Evolutionary conservation across 441 rosid genomes (phyloP).

Genomic region (Francoa sonchifolia): DNA sequence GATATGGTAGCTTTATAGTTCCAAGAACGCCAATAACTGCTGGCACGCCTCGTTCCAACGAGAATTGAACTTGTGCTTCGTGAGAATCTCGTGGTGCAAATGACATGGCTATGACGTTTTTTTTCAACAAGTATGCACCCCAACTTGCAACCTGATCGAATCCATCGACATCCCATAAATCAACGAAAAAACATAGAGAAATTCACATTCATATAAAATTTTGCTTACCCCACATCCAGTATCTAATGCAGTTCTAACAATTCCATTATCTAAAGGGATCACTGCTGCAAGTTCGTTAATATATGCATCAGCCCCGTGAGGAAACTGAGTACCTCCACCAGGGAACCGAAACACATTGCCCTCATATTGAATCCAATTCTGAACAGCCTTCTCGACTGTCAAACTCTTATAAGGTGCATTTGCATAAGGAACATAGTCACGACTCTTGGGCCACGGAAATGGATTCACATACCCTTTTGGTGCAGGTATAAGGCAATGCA

Average conservation of each 20-base stretch:
- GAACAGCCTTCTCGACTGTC: slow-evolving; percentile 32
- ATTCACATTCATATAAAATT: background rate
- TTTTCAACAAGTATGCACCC: slow-evolving; percentile 34
- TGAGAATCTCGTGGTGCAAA: slow-evolving; percentile 42
- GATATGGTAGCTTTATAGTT: slow-evolving; percentile 25
- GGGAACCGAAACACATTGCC: slow-evolving; percentile 34
- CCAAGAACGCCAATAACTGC: slow-evolving; percentile 37
- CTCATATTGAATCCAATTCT: slow-evolving; percentile 33
- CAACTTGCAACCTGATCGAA: slow-evolving; percentile 30
- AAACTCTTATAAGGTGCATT: slow-evolving; percentile 32
- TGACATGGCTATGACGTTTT: slow-evolving; percentile 32
- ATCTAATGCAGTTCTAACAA: slow-evolving; percentile 31
- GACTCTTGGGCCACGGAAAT: slow-evolving; percentile 32
- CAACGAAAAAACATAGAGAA: background rate
- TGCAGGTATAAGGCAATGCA: slow-evolving; percentile 29
- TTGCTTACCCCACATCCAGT: slow-evolving; percentile 32
- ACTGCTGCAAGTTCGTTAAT: slow-evolving; percentile 27
- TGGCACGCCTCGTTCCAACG: slow-evolving; percentile 39
- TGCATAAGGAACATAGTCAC: slow-evolving; percentile 29
- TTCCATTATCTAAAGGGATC: slow-evolving; percentile 23
- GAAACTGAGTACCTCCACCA: slow-evolving; percentile 34
- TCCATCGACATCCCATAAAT: no score
- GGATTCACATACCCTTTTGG: slow-evolving; percentile 28
- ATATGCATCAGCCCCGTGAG: slow-evolving; percentile 27
- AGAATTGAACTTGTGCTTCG: slow-evolving; percentile 41